phyloP scores from a whole-genome alignment of 176 grass and related monocot species.

The Oryza glaberrima region DNA sequence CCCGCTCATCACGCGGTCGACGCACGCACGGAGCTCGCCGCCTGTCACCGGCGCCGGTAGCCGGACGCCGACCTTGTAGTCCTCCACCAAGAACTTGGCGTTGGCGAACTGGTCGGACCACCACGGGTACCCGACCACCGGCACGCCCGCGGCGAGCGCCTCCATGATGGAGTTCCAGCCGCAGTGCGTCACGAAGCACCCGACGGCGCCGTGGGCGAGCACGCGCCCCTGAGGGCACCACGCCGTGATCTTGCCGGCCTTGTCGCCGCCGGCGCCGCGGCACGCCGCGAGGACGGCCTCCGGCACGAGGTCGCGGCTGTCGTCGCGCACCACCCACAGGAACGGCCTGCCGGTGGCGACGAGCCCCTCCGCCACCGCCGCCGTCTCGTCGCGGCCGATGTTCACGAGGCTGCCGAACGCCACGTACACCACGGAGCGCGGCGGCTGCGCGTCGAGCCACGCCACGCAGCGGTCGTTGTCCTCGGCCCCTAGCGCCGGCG shows the following conservation, averaged over 20 bases:
- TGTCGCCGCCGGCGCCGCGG: background rate
- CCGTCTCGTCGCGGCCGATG: conserved; percentile 42
- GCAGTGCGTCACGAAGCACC: conserved; percentile 73
- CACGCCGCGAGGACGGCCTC: background rate
- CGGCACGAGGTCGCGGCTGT: conserved; percentile 9
- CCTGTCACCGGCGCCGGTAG: conserved; percentile 33
- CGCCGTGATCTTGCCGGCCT: background rate
- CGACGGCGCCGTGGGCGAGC: conserved; percentile 50
- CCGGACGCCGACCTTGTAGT: conserved; percentile 50
- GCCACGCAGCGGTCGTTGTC: conserved; percentile 31
- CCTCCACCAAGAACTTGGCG: conserved; percentile 53
- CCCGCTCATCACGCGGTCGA: conserved; percentile 50
- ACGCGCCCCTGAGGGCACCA: conserved; percentile 63
- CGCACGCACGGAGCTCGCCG: conserved; percentile 24
- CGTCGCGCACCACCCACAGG: conserved; percentile 61
- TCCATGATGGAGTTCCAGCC: conserved; percentile 77
- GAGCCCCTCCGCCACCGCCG: conserved; percentile 47
- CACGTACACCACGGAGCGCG: conserved; percentile 52
- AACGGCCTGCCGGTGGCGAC: conserved; percentile 32
- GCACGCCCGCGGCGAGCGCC: conserved; percentile 53
- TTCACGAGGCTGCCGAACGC: conserved; percentile 63
- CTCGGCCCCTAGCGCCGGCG: background rate
- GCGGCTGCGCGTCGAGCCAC: conserved; percentile 52
- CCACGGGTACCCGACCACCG: conserved; percentile 59
- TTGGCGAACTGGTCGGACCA: conserved; percentile 65